Base-by-base conservation (phyloP, 768 basidiomycete genomes). In the Kwoniella sp. region DNA sequence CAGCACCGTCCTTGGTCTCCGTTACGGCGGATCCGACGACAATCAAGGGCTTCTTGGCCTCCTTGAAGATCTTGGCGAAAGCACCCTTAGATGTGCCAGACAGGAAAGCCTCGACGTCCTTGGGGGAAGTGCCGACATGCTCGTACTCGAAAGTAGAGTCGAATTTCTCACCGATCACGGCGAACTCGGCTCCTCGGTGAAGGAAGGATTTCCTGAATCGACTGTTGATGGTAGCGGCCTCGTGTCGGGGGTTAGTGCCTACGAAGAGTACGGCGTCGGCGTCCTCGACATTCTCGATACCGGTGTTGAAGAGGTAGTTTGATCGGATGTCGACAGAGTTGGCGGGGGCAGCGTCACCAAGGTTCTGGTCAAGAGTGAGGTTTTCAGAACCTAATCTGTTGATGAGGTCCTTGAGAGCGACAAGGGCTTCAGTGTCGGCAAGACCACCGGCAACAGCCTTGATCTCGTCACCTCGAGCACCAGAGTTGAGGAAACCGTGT, bases 381-480 rank as follows among this genome's bases (percentile, higher is more conserved):
- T 98, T 98, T 77, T 98, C 96, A 0, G 94, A 97, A 37, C 94
- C 95, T 52, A 98, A 85, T 55, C 87, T 86, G 83, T 98, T 96
- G 76, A 92, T 75, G 65, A 97, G 83, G 77, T 99, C 95, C 82
- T 97, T 96, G 71, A 97, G 84, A 1, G 91, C 91, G 40, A 96
- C 90, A 55, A 99, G 85, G 1, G 92, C 86, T 78, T 98, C 96
- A 9, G 94, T 90, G 79, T 98, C 95, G 21, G 95, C 94, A 33
- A 97, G 83, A 64, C 90, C 87, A 4, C 96, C 96, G 26, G 90
- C 95, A 66, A 99, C 83, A 37, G 90, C 96, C 80, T 96, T 92
- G 74, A 98, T 95, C 82, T 97, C 91, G 77, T 99, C 85, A 19
- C 87, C 90, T 66, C 85, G 85, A 1, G 94, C 96, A 26, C 93